Base-by-base conservation (phyloP, 805 yeast genomes). In the Candida pseudofarinosa region DNA sequence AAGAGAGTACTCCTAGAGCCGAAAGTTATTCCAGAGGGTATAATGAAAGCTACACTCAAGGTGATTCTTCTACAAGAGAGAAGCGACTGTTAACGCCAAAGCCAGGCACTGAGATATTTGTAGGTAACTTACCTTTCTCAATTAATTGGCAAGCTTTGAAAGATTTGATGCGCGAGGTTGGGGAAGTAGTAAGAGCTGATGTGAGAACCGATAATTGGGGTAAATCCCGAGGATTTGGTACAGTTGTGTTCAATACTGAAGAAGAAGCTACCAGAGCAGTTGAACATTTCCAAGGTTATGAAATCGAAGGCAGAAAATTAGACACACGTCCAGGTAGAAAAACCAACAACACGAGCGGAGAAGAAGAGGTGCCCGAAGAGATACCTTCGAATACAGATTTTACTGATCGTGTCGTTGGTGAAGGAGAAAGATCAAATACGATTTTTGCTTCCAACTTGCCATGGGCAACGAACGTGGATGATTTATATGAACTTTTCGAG, bases 141-240 rank as follows among this genome's bases (percentile, higher is more conserved):
- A 71, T 79, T 34, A 80, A 77, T 50, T 87, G 96, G 95, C 88
- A 84, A 60, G 85, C 84, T 38, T 72, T 90, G 53, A 87, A 89
- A 60, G 96, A 89, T 58, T 67, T 89, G 55, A 87, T 90, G 76
- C 76, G 85, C 52, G 76, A 74, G 37, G 82, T 78, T 46, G 97
- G 97, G 23, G 76, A 71, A 40, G 86, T 90, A n/a, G 69, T 76
- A 17, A 80, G 93, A 42, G 96, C 96, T 1, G 96, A 88, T 59
- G 81, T 90, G 16, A 78, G 79, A 58, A 60, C 69, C 39, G 85
- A 80, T 52, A 71, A 67, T 33, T 71, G 77, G 51, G 95, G 96
- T 19, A 80, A 85, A 53, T 86, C 96, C 4, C 79, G 83, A 62
- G 97, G 97, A 2, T 83, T 79, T 53, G 97, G 96, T 41, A 84